Base-by-base conservation (phyloP, 306 rosid species). In the Trifolium subterraneum region DNA sequence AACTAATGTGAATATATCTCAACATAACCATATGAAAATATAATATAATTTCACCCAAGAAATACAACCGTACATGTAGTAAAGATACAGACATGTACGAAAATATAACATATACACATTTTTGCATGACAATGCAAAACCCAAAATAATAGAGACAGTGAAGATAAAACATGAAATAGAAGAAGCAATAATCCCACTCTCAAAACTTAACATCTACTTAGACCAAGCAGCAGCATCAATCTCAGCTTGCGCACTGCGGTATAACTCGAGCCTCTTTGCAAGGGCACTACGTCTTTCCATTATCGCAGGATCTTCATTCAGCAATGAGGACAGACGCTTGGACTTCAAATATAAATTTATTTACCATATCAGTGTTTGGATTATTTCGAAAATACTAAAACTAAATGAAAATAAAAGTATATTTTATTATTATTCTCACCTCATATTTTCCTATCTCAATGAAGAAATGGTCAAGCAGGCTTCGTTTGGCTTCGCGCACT, bases 191-290 rank as follows among this genome's bases (percentile, higher is more conserved):
- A 20, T 14, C 61, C 14, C 1, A 15, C 35, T 29, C 15, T 35
- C 36, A 2, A 9, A 27, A 42, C 36, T 8, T 52, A 52, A 19
- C 15, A 65, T 54, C 96, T 90, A 93, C 90, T 93, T 93, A 0
- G 98, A 81, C 98, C 98, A 90, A 71, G 92, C 97, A 62, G 86
- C 98, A 8, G 98, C 68, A 74, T 93, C 98, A 15, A 93, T 89
- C 9, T 93, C 98, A 5, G 90, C 84, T 82, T 90, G 98, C 7
- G 98, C 98, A 39, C 96, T 89, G 66, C 97, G 79, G 85, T 93
- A 93, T 62, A 93, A 60, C 84, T 93, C 97, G 66, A 93, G 89
- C 79, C 98, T 93, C 87, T 87, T 89, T 33, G 93, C 86, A 0
- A 93, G 88, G 45, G 81, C 93, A 70, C 80, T 7, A 5, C 98